Percentiles rank a stretch among this genome's conserved stretches.
These are phyloP conservation scores for Pestalotiopsis sp. DNA, from an alignment of 2,329 filamentous ascomycete genomes.

Conservation along the genomic window DNA sequence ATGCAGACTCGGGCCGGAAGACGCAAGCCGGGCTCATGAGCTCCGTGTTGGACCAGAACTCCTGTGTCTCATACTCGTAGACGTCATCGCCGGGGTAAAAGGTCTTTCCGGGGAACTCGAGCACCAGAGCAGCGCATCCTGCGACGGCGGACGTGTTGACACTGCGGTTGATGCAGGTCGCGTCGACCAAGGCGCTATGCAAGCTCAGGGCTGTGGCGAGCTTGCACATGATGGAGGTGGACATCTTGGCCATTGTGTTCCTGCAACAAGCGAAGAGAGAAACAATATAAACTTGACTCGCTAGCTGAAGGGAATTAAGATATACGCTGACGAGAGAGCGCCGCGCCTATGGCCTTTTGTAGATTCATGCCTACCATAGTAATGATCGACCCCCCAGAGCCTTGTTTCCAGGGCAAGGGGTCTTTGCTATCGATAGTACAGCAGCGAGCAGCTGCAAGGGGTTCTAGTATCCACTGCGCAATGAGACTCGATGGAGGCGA, in stretches of 20 bases:
- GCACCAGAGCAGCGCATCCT: conserved; percentile 12
- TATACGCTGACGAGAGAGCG: neutral
- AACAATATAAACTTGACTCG: neutral
- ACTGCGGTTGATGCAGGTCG: neutral
- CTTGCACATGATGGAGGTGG: neutral
- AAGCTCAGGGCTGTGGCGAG: neutral
- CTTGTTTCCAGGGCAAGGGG: neutral
- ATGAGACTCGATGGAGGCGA: neutral
- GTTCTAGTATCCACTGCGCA: neutral
- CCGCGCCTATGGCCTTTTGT: neutral
- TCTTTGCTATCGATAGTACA: neutral
- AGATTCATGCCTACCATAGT: neutral
- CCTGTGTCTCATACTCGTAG: conserved; percentile 30
- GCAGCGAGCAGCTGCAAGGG: neutral
- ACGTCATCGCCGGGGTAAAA: conserved; percentile 25
- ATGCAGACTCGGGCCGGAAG: conserved; percentile 31
- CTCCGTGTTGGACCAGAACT: conserved; percentile 38
- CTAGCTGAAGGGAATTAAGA: neutral
- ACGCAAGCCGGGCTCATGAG: conserved; percentile 32
- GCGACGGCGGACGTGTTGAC: neutral
- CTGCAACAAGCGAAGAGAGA: neutral
- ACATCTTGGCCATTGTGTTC: neutral
- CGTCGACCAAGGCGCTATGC: neutral
- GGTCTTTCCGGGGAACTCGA: conserved; percentile 19
- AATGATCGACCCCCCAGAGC: neutral